These are phyloP conservation scores for Dictyostelium purpureum DNA, from an alignment of 78 protist genomes.

Conservation along the genomic window DNA sequence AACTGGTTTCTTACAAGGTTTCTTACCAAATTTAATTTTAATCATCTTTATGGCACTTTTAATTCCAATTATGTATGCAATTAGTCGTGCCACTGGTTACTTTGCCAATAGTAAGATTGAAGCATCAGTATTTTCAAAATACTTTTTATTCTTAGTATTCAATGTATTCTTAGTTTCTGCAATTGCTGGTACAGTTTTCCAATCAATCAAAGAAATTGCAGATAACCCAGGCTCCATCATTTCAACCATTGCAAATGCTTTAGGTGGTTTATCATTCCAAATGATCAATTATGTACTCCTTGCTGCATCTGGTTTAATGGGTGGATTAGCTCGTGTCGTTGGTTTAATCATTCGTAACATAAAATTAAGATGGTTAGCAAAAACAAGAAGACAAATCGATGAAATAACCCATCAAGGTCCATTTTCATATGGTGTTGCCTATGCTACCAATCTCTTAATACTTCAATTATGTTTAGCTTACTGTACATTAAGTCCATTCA, in stretches of 20 bases:
- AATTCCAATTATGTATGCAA: conserved; percentile 43
- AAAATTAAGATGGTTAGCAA: conserved; percentile 11
- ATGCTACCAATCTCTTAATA: conserved; percentile 19
- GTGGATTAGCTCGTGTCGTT: not conserved
- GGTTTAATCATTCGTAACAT: not conserved
- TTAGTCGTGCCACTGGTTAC: conserved; percentile 20
- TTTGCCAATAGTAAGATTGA: conserved; percentile 16
- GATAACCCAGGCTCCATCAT: conserved; percentile 30
- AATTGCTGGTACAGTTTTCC: conserved; percentile 80
- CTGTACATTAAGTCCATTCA: conserved; percentile 66
- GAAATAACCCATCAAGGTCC: not conserved
- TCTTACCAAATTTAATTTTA: conserved; percentile 59
- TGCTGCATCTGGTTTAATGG: conserved; percentile 25
- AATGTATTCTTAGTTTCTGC: conserved; percentile 80
- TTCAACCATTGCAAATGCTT: conserved; percentile 32
- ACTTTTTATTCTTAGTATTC: conserved; percentile 68
- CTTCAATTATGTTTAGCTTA: conserved; percentile 55
- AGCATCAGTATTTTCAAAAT: conserved; percentile 51
- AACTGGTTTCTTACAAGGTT: conserved; percentile 79
- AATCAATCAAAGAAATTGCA: conserved; percentile 64
- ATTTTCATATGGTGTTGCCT: conserved; percentile 10
- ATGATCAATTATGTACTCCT: conserved; percentile 72
- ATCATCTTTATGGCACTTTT: conserved; percentile 72
- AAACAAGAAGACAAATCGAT: conserved; percentile 53
- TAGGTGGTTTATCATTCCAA: conserved; percentile 60